Evolutionary conservation across 108 stramenopile genomes (phyloP), one percentile per base, ranked within the genome.

Genomic region (Bacterosira constricta): DNA sequence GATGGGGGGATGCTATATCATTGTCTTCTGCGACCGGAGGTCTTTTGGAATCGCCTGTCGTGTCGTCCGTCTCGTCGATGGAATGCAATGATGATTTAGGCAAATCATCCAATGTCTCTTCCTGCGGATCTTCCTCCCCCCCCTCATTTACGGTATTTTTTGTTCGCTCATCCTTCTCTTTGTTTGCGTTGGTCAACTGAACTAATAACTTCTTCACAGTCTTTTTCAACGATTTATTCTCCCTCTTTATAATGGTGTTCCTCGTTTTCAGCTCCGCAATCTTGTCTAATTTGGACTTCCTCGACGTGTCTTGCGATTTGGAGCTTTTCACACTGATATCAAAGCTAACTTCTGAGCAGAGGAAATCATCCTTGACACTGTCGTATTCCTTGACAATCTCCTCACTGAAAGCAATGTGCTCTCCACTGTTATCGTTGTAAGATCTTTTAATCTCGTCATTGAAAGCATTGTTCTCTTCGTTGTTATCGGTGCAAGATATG

Each of bases 211-310:
- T 77, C 35, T 77, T 77, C 39, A 77, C 47, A 27, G 68, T 69
- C 46, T 70, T 69, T 44, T 77, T 77, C 46, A 77, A 44, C 6
- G 76, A 64, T 64, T 70, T 77, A 27, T 77, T 77, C 47, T 69
- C 69, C 27, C 27, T 61, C 30, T 69, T 77, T 15, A 77, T 18
- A 21, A 41, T 55, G 2, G 61, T 20, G 15, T 77, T 77, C 23
- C 63, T 68, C 29, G 52, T 51, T 46, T 77, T 68, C 29, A 77
- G 49, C 37, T 77, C 76, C 25, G 60, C 13, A 10, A 77, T 77
- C 31, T 77, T 77, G 4, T 77, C 76, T 32, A 70, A 26, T 29
- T 77, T 77, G 6, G 68, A 64, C 51, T 69, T 70, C 47, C 63
- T 66, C 32, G 62, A 41, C 32, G 44, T 55, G 41, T 29, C 51